Conservation (phyloP, 495 filamentous ascomycete species). For the Chaetomium tenue region DNA sequence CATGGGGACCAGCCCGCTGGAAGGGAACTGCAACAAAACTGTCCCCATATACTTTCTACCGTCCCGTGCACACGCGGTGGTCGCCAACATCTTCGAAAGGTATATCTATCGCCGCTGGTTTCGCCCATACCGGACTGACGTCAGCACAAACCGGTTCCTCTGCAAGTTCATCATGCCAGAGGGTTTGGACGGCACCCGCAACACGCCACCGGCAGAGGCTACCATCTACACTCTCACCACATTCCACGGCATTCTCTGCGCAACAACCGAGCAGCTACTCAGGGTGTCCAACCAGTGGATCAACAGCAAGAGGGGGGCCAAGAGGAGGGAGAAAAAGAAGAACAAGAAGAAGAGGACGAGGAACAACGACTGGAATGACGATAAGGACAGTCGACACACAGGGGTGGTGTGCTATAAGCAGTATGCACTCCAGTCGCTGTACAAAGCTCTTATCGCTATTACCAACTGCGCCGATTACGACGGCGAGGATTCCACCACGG, state of each 20-base stretch:
- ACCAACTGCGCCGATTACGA: neutral
- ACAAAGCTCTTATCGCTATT: neutral
- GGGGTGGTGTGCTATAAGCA: no score
- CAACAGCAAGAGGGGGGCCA: no score
- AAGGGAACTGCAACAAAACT: neutral
- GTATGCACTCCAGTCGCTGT: neutral
- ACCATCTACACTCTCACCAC: neutral
- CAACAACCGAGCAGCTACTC: neutral
- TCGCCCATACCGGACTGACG: neutral
- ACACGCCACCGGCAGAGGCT: neutral
- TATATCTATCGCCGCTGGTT: slow-evolving; percentile 3
- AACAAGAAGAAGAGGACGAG: no score
- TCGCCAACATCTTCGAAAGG: neutral
- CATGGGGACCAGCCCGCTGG: no score
- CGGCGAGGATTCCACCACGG: neutral
- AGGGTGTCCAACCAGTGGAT: no score
- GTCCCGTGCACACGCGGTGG: neutral
- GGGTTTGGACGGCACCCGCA: neutral
- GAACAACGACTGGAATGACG: no score
- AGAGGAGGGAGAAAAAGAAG: no score
- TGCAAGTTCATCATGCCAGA: neutral
- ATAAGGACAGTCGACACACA: no score
- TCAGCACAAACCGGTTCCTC: neutral
- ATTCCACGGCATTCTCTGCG: neutral
- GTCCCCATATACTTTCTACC: neutral